Percentiles rank a stretch among this genome's conserved stretches.
Conservation (phyloP, 768 basidiomycete species). For the Sarcodon aspratus region DNA sequence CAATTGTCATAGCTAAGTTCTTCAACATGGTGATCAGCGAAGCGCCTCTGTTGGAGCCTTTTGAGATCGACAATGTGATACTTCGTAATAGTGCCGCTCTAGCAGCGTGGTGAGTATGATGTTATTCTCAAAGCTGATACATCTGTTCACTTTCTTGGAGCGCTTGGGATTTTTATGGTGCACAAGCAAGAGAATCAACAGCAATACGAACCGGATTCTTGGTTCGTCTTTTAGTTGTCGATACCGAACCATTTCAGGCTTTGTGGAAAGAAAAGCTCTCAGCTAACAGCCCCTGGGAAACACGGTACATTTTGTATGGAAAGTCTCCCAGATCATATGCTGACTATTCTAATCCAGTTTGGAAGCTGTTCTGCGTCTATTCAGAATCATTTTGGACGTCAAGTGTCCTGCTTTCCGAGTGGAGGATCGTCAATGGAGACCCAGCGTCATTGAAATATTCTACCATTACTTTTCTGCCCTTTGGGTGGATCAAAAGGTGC, state of each 20-base stretch:
- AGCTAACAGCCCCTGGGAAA: constrained; percentile 29
- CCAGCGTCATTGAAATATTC: constrained; percentile 48
- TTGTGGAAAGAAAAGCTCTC: constrained; percentile 32
- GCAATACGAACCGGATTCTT: constrained; percentile 43
- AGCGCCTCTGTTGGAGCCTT: constrained; percentile 46
- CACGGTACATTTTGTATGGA: constrained; percentile 25
- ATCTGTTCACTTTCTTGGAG: constrained; percentile 20
- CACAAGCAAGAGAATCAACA: constrained; percentile 45
- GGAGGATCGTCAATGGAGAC: constrained; percentile 59
- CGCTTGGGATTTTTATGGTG: constrained; percentile 56
- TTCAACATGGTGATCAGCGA: constrained; percentile 47
- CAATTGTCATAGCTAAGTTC: constrained; percentile 49
- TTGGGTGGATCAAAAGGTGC: constrained; percentile 54
- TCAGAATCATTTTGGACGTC: constrained; percentile 55
- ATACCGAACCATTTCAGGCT: constrained; percentile 46
- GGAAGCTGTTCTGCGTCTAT: constrained; percentile 40
- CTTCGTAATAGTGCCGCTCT: constrained; percentile 48
- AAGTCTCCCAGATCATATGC: constrained; percentile 3
- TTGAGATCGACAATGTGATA: constrained; percentile 68
- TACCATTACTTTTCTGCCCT: constrained; percentile 45
- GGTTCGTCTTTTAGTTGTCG: constrained; percentile 48
- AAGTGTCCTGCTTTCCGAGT: constrained; percentile 50
- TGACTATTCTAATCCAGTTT: constrained; percentile 25
- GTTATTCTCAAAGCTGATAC: background rate
- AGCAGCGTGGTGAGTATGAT: constrained; percentile 40